A percentile compares a stretch with the other conserved stretches of the same genome.
Conservation (phyloP, 2,329 filamentous ascomycete species). For the Didymella keratinophila region DNA sequence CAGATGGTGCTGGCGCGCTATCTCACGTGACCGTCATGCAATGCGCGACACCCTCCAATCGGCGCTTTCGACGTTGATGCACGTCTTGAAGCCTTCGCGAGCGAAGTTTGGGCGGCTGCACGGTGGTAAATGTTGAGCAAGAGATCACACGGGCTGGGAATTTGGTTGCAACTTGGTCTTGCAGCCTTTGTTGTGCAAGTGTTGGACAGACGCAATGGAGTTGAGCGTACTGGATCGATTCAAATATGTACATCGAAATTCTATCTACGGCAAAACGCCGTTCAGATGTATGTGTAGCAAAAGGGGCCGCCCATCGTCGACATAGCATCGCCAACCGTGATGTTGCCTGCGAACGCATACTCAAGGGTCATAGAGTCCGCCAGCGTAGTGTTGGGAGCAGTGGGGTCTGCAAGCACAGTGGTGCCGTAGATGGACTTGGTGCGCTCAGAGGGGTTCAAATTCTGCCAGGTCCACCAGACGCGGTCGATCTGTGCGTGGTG, state of each 20-base stretch:
- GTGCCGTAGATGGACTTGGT: conserved; percentile 52
- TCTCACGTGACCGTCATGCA: conserved; percentile 22
- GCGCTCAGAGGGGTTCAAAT: conserved; percentile 49
- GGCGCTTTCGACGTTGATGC: conserved; percentile 14
- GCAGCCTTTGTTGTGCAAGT: background rate
- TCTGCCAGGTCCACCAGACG: conserved; percentile 61
- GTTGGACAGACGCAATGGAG: background rate
- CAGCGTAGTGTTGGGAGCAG: conserved; percentile 56
- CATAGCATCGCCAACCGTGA: conserved; percentile 53
- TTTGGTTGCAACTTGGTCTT: background rate
- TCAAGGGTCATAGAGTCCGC: conserved; percentile 53
- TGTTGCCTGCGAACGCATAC: conserved; percentile 41
- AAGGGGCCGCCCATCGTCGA: conserved; percentile 57
- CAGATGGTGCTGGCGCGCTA: conserved; percentile 15
- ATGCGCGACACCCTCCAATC: conserved; percentile 29
- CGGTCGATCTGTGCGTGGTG: conserved; percentile 57
- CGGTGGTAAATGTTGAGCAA: background rate
- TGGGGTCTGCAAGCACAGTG: conserved; percentile 54
- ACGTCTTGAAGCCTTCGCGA: conserved; percentile 8
- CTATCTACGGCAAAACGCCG: conserved; percentile 9
- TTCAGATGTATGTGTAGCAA: conserved; percentile 55
- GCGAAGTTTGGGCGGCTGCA: background rate
- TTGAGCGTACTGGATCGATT: background rate
- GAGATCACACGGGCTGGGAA: background rate
- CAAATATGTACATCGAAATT: conserved; percentile 1